phyloP scores from a whole-genome alignment of 2,329 filamentous ascomycete genomes.

The Scedosporium apiospermum region DNA sequence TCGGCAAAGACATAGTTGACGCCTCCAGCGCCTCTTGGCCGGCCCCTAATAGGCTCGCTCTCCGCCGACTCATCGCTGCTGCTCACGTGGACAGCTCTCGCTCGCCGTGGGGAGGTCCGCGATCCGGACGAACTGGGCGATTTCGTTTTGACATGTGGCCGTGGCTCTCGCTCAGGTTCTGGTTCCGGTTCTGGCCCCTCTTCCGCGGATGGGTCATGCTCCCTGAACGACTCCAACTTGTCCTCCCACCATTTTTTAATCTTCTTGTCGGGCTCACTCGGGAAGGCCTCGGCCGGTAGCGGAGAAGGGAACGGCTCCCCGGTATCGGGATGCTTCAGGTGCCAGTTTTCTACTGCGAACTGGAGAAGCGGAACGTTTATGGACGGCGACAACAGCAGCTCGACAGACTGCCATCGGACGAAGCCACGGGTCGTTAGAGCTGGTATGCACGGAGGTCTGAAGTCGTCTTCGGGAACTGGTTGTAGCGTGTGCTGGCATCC shows the following conservation, averaged over 20 bases:
- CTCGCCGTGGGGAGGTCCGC: not conserved
- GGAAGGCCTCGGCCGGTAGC: slow-evolving; percentile 55
- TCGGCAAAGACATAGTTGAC: not conserved
- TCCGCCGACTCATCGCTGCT: not conserved
- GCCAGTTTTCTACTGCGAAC: slow-evolving; percentile 68
- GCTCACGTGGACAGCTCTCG: not conserved
- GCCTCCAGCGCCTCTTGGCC: not conserved
- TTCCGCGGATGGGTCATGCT: not conserved
- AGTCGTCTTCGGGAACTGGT: slow-evolving; percentile 58
- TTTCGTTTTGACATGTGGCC: not conserved
- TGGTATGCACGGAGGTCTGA: slow-evolving; percentile 66
- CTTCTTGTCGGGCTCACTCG: slow-evolving; percentile 61
- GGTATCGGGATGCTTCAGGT: slow-evolving; percentile 64
- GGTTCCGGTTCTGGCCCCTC: not conserved
- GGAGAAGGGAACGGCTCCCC: slow-evolving; percentile 56
- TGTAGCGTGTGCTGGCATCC: slow-evolving; percentile 86
- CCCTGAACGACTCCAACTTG: not conserved
- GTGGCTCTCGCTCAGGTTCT: not conserved
- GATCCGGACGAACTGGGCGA: not conserved
- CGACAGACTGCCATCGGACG: slow-evolving; percentile 87
- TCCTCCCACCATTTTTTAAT: slow-evolving; percentile 79
- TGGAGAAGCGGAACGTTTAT: slow-evolving; percentile 81
- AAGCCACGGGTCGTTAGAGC: slow-evolving; percentile 78
- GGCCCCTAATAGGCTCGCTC: not conserved
- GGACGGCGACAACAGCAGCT: slow-evolving; percentile 77